phyloP scores from a whole-genome alignment of 1,284 basidiomycete species.

The Pseudozyma thailandica region DNA sequence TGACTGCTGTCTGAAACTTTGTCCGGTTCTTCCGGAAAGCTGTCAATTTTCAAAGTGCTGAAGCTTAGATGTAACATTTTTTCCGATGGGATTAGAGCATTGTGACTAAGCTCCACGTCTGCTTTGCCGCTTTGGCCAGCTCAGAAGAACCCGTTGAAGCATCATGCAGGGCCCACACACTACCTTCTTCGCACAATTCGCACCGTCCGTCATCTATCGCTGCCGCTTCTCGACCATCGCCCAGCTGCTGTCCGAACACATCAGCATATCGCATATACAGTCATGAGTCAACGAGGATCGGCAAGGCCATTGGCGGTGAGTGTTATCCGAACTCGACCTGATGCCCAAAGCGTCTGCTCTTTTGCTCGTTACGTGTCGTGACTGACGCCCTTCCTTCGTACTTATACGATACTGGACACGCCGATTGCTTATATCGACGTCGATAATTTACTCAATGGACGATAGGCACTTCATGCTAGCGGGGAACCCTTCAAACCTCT shows the following conservation, averaged over 20 bases:
- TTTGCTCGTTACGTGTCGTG: too few species aligned
- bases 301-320: constrained; percentile 33
- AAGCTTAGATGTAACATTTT: not conserved
- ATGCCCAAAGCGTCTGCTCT: too few species aligned
- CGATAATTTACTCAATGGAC: too few species aligned
- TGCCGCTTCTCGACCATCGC: not conserved
- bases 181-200: not conserved
- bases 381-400: too few species aligned
- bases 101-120: constrained; percentile 31
- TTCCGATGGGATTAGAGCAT: not conserved
- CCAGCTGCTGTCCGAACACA: not conserved
- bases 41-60: not conserved
- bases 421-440: not conserved
- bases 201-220: too few species aligned
- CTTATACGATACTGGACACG: not conserved
- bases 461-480: constrained; percentile 39
- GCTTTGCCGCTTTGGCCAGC: constrained; percentile 33
- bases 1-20: not conserved
- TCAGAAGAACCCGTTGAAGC: constrained; percentile 2
- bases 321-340: too few species aligned
- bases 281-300: constrained; percentile 4
- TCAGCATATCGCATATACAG: not conserved
- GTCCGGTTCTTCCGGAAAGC: constrained; percentile 5
- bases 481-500: constrained; percentile 36
- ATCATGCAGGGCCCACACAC: constrained; percentile 3